phyloP scores from a whole-genome alignment of 345 rosid genomes.

The Rhizophora mangle region DNA sequence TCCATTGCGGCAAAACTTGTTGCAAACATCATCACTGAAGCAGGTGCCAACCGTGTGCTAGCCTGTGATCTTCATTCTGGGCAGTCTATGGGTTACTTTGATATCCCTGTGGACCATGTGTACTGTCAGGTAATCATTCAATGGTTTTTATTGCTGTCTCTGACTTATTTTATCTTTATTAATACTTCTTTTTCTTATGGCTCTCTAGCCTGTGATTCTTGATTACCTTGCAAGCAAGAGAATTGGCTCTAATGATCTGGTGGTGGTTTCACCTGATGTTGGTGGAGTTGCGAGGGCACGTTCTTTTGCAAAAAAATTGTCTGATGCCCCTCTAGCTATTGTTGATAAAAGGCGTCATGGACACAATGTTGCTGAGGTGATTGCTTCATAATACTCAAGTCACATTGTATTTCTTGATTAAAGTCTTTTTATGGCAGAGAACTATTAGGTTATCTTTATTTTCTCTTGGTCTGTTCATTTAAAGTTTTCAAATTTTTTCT shows the following conservation, averaged over 20 bases:
- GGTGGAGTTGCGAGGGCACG: slow-evolving; percentile 48
- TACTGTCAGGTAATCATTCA: slow-evolving; percentile 67
- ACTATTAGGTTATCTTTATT: not conserved
- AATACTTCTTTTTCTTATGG: not conserved
- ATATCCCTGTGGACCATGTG: slow-evolving; percentile 93
- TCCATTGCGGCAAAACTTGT: slow-evolving; percentile 96
- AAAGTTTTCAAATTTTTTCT: not conserved
- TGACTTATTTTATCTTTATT: not conserved
- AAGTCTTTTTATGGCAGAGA: not conserved
- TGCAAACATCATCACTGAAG: slow-evolving; percentile 88
- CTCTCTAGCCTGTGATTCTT: slow-evolving; percentile 70
- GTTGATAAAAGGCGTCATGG: slow-evolving; percentile 37
- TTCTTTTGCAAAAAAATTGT: slow-evolving; percentile 31
- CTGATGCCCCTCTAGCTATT: slow-evolving; percentile 33
- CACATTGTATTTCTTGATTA: not conserved
- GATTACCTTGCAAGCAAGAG: slow-evolving; percentile 93
- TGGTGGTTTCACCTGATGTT: slow-evolving; percentile 96
- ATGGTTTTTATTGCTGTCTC: not conserved
- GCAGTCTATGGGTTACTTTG: slow-evolving; percentile 97
- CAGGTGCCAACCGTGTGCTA: slow-evolving; percentile 93
- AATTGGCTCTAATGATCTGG: slow-evolving; percentile 70
- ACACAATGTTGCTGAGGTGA: slow-evolving; percentile 95
- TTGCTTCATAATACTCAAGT: not conserved
- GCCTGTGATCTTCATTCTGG: slow-evolving; percentile 99
- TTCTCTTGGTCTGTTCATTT: not conserved